These are phyloP conservation scores for Penicillium sp. DNA, from an alignment of 2,329 filamentous ascomycete species.

Conservation along the genomic window DNA sequence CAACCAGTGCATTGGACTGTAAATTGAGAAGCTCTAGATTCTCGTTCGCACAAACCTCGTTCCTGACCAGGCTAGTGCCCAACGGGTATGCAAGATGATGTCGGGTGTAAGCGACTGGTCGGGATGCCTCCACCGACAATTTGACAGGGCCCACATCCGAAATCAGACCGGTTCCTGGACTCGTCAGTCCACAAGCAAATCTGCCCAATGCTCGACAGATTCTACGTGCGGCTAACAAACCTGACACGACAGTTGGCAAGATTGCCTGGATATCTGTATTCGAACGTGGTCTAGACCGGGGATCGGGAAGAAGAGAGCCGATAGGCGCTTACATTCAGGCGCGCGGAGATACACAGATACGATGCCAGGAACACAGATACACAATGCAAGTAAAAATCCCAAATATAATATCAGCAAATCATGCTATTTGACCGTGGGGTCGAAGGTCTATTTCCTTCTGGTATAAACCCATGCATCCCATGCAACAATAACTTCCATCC, in stretches of 20 bases:
- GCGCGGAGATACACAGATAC: constrained; percentile 7
- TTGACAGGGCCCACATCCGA: constrained; percentile 11
- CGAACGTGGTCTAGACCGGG: constrained; percentile 12
- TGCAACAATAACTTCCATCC: constrained; percentile 29
- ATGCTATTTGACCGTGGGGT: constrained; percentile 38
- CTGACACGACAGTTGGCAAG: constrained; percentile 7
- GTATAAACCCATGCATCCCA: constrained; percentile 43
- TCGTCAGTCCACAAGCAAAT: constrained; percentile 26
- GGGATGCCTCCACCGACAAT: constrained; percentile 14
- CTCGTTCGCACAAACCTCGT: constrained; percentile 1
- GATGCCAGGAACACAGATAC: constrained; percentile 7
- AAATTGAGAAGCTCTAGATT: background rate
- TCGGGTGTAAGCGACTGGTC: constrained; percentile 13
- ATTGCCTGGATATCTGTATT: background rate
- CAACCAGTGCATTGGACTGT: background rate
- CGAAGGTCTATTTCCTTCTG: constrained; percentile 39
- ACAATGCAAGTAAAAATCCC: background rate
- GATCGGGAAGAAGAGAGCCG: background rate
- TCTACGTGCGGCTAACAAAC: constrained; percentile 8
- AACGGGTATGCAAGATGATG: constrained; percentile 21
- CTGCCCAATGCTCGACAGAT: constrained; percentile 24
- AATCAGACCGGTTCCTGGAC: constrained; percentile 20
- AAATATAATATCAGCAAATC: constrained; percentile 21
- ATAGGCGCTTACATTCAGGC: constrained; percentile 8
- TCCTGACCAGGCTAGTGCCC: constrained; percentile 20